Conservation (phyloP, 106 monocot species). For the Dioscorea zingiberensis region DNA sequence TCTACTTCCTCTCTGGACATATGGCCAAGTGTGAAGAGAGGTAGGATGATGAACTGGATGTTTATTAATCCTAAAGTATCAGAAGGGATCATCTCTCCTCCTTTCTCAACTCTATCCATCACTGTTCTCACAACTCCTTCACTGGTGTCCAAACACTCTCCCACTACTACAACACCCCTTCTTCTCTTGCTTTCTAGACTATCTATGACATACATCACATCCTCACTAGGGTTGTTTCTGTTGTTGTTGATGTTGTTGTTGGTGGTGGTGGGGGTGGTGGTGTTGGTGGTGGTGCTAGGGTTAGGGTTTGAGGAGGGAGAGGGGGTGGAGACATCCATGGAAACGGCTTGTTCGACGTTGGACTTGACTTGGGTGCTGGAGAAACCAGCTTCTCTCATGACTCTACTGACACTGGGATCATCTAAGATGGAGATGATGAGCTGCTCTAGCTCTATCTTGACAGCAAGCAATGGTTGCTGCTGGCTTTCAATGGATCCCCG, state of each 20-base stretch:
- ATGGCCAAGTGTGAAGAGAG: conserved; percentile 49
- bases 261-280: background rate
- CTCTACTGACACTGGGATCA: conserved; percentile 90
- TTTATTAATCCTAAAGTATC: conserved; percentile 53
- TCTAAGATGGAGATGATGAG: conserved; percentile 84
- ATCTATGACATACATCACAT: conserved; percentile 58
- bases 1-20: conserved; percentile 74
- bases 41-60: conserved; percentile 65
- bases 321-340: conserved; percentile 17
- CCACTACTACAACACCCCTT: conserved; percentile 68
- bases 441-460: conserved; percentile 97
- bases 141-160: conserved; percentile 51
- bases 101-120: conserved; percentile 62
- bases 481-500: conserved; percentile 87
- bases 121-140: conserved; percentile 58
- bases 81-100: conserved; percentile 36
- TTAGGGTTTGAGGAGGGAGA: conserved; percentile 13
- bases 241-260: background rate
- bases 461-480: conserved; percentile 77
- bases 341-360: conserved; percentile 67
- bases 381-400: conserved; percentile 97
- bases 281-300: conserved; percentile 6
- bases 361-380: conserved; percentile 92
- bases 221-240: conserved; percentile 21
- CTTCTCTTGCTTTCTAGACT: conserved; percentile 32